Percentiles rank a stretch among this genome's conserved stretches.
phyloP scores from a whole-genome alignment of 2,329 filamentous ascomycete species.

The Tolypocladium album region DNA sequence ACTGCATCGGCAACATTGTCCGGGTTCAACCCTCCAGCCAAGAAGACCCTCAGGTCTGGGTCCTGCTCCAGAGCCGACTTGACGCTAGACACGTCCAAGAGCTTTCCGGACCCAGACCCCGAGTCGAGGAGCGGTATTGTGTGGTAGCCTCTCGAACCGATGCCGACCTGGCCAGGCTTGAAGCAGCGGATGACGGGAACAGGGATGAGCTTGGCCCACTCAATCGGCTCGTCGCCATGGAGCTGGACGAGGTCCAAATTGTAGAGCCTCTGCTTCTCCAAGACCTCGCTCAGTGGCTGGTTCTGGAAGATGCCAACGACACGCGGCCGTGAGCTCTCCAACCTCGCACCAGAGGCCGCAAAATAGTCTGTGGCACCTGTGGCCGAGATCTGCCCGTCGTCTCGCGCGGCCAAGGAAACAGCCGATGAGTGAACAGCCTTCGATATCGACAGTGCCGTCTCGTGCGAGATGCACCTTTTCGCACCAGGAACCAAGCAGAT shows the following conservation, averaged over 20 bases:
- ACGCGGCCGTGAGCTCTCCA: constrained; percentile 52
- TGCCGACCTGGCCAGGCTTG: constrained; percentile 60
- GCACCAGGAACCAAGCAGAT: constrained; percentile 81
- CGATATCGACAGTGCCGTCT: constrained; percentile 73
- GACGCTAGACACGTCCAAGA: constrained; percentile 62
- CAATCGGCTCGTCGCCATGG: constrained; percentile 82
- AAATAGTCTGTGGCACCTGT: constrained; percentile 58
- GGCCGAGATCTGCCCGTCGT: constrained; percentile 14
- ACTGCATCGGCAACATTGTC: constrained; percentile 66
- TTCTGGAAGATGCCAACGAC: constrained; percentile 93
- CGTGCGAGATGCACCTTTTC: constrained; percentile 68
- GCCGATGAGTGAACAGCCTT: constrained; percentile 62
- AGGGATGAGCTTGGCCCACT: constrained; percentile 83
- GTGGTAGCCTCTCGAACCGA: constrained; percentile 71
- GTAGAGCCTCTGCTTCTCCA: constrained; percentile 66
- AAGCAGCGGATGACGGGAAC: constrained; percentile 88
- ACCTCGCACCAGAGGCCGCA: constrained; percentile 33
- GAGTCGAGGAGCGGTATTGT: constrained; percentile 77
- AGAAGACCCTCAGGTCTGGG: constrained; percentile 58
- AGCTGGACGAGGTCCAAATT: constrained; percentile 83
- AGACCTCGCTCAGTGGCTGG: constrained; percentile 72
- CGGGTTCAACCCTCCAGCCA: constrained; percentile 77
- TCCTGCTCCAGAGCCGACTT: constrained; percentile 56
- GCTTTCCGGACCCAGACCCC: constrained; percentile 71
- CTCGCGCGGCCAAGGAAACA: constrained; percentile 24